Conservation (phyloP, 1,284 basidiomycete species). For the Sporisorium iseilematis-ciliati region DNA sequence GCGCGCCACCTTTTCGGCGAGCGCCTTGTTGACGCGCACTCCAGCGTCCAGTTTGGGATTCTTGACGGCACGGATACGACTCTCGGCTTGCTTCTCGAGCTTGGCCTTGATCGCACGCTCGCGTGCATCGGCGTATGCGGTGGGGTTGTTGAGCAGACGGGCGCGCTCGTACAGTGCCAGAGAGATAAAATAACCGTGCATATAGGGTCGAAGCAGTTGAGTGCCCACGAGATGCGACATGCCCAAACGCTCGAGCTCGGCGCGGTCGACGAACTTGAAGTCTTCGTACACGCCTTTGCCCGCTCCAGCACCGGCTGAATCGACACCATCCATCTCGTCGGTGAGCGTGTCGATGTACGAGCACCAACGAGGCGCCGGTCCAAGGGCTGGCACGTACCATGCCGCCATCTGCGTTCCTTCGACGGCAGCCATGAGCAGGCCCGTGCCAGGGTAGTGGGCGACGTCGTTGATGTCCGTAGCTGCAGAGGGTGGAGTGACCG, state of each 20-base stretch:
- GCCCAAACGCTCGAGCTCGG: slow-evolving; percentile 78
- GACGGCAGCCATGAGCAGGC: slow-evolving; percentile 65
- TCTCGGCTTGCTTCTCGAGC: slow-evolving; percentile 92
- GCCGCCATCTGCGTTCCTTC: slow-evolving; percentile 68
- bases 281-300: slow-evolving; percentile 82
- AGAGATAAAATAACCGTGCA: slow-evolving; percentile 99
- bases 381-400: slow-evolving; percentile 89
- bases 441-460: slow-evolving; percentile 66
- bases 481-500: slow-evolving; percentile 88
- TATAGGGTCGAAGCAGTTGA: slow-evolving; percentile 94
- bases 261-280: slow-evolving; percentile 94
- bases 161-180: slow-evolving; percentile 96
- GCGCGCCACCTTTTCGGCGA: slow-evolving; percentile 85
- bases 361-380: slow-evolving; percentile 96
- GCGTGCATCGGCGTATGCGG: slow-evolving; percentile 92
- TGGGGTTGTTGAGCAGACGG: slow-evolving; percentile 93
- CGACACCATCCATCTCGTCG: slow-evolving; percentile 83
- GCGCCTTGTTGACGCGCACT: slow-evolving; percentile 87
- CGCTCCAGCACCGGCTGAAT: slow-evolving; percentile 71
- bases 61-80: slow-evolving; percentile 78
- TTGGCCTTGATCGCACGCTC: slow-evolving; percentile 88
- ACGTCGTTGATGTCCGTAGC: slow-evolving; percentile 77
- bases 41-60: slow-evolving; percentile 64
- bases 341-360: slow-evolving; percentile 98
- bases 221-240: slow-evolving; percentile 96